Evolutionary conservation across 495 filamentous ascomycete species (phyloP).

Genomic region (Tuber microsphaerosporum): DNA sequence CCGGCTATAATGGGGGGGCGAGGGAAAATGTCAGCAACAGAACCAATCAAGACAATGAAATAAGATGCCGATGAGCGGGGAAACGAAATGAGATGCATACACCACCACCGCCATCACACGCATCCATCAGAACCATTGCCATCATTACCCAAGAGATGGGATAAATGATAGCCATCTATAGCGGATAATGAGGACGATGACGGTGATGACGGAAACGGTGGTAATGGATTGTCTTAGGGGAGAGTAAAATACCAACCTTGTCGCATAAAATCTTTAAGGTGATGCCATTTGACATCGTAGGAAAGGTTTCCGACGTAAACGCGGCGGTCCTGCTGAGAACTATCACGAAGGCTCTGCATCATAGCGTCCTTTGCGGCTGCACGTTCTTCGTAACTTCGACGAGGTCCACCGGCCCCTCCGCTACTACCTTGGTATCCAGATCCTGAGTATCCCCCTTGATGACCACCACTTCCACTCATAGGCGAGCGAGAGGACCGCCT

Average conservation of each 20-base stretch:
- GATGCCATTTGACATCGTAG: slow-evolving; percentile 99
- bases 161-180: background rate
- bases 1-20: slow-evolving; percentile 58
- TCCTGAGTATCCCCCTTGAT: slow-evolving; percentile 54
- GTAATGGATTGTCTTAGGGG: background rate
- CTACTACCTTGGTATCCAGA: slow-evolving; percentile 56
- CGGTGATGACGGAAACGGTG: background rate
- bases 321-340: slow-evolving; percentile 94
- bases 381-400: slow-evolving; percentile 75
- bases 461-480: slow-evolving; percentile 66
- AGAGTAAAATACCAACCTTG: slow-evolving; percentile 64
- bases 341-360: slow-evolving; percentile 87
- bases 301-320: slow-evolving; percentile 99
- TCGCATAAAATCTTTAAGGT: slow-evolving; percentile 99
- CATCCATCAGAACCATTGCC: background rate
- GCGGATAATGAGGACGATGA: slow-evolving; percentile 3
- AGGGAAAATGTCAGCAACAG: slow-evolving; percentile 17
- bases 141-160: background rate
- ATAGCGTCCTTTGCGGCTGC: slow-evolving; percentile 81
- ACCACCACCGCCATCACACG: background rate
- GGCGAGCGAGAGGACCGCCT: slow-evolving; percentile 75
- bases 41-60: slow-evolving; percentile 7
- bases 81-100: slow-evolving; percentile 10
- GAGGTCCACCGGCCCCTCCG: slow-evolving; percentile 57
- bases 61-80: slow-evolving; percentile 4